phyloP scores from a whole-genome alignment of 1,284 basidiomycete genomes.

The Rhodotorula mucilaginosa region DNA sequence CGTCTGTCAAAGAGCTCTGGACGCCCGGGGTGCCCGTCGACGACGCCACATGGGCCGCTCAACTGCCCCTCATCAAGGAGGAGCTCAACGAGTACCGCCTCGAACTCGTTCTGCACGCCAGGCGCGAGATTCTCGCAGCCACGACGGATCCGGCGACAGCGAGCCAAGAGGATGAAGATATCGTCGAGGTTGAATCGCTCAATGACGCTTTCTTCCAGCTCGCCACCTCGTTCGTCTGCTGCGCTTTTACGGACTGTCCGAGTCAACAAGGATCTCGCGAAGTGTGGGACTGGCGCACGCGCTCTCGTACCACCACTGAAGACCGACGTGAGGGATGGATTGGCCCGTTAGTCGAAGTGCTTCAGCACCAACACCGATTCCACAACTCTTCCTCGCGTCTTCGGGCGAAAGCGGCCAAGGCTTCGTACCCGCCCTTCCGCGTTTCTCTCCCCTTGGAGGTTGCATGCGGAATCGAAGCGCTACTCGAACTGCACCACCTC shows the following conservation, averaged over 20 bases:
- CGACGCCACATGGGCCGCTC: neutral
- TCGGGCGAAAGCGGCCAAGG: neutral
- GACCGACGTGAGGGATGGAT: neutral
- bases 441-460: neutral
- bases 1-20: conserved; percentile 2
- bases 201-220: conserved; percentile 7
- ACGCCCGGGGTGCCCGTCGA: neutral
- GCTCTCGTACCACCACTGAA: no score
- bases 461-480: neutral
- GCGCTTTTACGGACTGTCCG: neutral
- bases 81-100: neutral
- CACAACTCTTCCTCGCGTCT: neutral
- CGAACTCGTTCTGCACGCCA: neutral
- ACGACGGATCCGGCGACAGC: neutral
- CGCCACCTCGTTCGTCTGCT: conserved; percentile 5
- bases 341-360: neutral
- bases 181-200: neutral
- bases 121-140: conserved; percentile 2
- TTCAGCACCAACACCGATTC: neutral
- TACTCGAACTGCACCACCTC: neutral
- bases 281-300: neutral
- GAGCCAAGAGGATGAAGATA: neutral
- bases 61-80: neutral
- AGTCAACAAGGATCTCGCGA: accelerated
- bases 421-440: neutral